Evolutionary conservation across 495 filamentous ascomycete species (phyloP).

Genomic region (Daldinia concentrica): DNA sequence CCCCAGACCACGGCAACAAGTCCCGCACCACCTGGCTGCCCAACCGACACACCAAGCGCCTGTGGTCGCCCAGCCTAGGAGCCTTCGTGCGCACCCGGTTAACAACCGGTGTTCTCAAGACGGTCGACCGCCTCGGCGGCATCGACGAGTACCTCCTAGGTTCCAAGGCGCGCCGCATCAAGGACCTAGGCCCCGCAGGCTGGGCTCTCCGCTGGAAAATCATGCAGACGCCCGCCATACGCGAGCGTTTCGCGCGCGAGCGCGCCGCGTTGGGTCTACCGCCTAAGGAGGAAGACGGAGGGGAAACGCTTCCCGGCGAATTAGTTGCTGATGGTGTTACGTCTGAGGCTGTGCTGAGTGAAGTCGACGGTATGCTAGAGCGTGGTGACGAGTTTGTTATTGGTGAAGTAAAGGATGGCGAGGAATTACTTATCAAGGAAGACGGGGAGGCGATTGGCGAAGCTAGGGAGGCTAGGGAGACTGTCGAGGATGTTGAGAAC

Average conservation of each 20-base stretch:
- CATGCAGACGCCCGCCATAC: conserved; percentile 75
- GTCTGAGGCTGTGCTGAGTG: conserved; percentile 43
- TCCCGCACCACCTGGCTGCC: conserved; percentile 87
- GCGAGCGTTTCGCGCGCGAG: conserved; percentile 66
- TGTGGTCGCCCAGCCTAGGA: conserved; percentile 74
- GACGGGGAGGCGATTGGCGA: conserved; percentile 42
- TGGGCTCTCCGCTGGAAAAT: conserved; percentile 88
- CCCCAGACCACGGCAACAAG: conserved; percentile 78
- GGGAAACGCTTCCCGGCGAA: conserved; percentile 49
- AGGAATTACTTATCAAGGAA: conserved; percentile 36
- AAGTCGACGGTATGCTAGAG: conserved; percentile 53
- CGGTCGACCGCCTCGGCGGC: conserved; percentile 86
- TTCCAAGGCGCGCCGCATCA: conserved; percentile 73
- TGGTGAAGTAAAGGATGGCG: conserved; percentile 46
- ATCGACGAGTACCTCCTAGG: conserved; percentile 91
- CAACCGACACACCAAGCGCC: conserved; percentile 80
- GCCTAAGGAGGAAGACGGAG: conserved; percentile 34
- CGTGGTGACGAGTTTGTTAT: conserved; percentile 54
- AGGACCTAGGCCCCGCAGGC: conserved; percentile 84
- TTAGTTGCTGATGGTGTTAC: conserved; percentile 49
- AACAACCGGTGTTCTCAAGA: conserved; percentile 79
- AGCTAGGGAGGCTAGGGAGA: conserved; percentile 20
- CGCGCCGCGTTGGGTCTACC: conserved; percentile 55
- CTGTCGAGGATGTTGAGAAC: background rate
- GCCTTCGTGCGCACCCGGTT: conserved; percentile 75